Percentiles rank a stretch among this genome's conserved stretches.
Conservation (phyloP, 129 eudicot genomes). For the Flaveria robusta region DNA sequence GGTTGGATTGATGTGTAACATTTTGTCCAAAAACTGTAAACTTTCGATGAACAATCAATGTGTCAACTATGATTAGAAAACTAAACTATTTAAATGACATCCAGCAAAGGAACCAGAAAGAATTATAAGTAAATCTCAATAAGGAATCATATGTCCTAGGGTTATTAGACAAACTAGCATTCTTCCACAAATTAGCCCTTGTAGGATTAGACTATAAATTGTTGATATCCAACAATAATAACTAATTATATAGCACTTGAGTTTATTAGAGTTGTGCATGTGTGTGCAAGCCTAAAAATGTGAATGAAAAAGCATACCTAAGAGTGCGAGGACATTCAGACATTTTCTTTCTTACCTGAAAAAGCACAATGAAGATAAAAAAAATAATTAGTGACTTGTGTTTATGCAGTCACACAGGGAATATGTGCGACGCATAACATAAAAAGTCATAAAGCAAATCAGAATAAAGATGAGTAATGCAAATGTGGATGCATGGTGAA, state of each 20-base stretch:
- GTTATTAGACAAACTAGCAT: background rate
- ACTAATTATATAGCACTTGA: background rate
- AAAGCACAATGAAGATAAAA: slow-evolving; percentile 18
- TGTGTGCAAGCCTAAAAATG: slow-evolving; percentile 9
- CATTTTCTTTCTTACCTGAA: slow-evolving; percentile 82
- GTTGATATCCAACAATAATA: background rate
- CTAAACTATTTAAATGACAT: background rate
- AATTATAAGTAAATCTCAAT: background rate
- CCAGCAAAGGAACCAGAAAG: background rate
- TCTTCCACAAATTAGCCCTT: background rate
- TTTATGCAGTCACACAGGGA: slow-evolving; percentile 16
- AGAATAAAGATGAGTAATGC: background rate
- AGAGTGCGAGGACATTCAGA: slow-evolving; percentile 73
- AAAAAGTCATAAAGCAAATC: background rate
- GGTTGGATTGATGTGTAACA: background rate
- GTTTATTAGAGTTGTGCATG: slow-evolving; percentile 5
- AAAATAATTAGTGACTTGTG: background rate
- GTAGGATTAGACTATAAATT: background rate
- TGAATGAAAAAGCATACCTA: slow-evolving; percentile 49
- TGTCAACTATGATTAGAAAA: background rate
- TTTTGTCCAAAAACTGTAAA: background rate
- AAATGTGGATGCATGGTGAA: background rate
- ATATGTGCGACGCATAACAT: background rate
- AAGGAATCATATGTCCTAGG: background rate
- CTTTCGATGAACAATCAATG: background rate